Evolutionary conservation across 2,329 filamentous ascomycete genomes (phyloP).

Genomic region (Rhynchosporium graminicola): DNA sequence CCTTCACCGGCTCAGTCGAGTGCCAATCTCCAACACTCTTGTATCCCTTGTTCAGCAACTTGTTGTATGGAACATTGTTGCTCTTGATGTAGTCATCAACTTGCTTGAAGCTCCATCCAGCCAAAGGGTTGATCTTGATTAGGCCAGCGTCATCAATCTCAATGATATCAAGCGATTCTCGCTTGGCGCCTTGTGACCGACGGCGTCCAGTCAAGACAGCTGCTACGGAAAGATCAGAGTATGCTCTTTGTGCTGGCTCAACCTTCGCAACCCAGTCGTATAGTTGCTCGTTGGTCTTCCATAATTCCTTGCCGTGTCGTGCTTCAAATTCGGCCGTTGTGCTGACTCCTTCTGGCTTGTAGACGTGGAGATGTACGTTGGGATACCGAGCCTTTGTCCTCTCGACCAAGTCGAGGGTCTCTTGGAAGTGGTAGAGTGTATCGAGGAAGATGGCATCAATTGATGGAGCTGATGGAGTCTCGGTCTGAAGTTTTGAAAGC

Average conservation of each 20-base stretch:
- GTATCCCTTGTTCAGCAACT: slow-evolving; percentile 88
- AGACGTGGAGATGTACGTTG: slow-evolving; percentile 79
- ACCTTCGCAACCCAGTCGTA: slow-evolving; percentile 99
- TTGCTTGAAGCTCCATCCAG: slow-evolving; percentile 89
- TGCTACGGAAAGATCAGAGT: slow-evolving; percentile 81
- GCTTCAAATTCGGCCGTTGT: slow-evolving; percentile 76
- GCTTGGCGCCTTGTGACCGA: slow-evolving; percentile 88
- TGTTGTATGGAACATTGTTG: slow-evolving; percentile 91
- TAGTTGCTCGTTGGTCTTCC: slow-evolving; percentile 81
- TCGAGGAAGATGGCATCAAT: slow-evolving; percentile 79
- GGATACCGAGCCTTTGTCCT: slow-evolving; percentile 76
- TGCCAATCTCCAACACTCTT: slow-evolving; percentile 99
- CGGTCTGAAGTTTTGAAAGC: slow-evolving; percentile 70
- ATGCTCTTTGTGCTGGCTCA: slow-evolving; percentile 90
- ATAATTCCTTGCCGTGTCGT: slow-evolving; percentile 79
- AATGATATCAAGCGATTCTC: slow-evolving; percentile 85
- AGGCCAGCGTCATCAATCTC: slow-evolving; percentile 86
- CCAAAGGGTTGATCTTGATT: slow-evolving; percentile 96
- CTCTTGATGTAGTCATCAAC: slow-evolving; percentile 85
- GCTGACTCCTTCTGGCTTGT: slow-evolving; percentile 77
- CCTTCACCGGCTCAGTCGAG: slow-evolving; percentile 85
- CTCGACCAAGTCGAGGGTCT: slow-evolving; percentile 74
- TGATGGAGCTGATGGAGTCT: slow-evolving; percentile 59
- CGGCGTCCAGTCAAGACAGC: slow-evolving; percentile 92
- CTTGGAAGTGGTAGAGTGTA: slow-evolving; percentile 79